Evolutionary conservation across 2,329 filamentous ascomycete genomes (phyloP).

Genomic region (Fusarium metavorans): DNA sequence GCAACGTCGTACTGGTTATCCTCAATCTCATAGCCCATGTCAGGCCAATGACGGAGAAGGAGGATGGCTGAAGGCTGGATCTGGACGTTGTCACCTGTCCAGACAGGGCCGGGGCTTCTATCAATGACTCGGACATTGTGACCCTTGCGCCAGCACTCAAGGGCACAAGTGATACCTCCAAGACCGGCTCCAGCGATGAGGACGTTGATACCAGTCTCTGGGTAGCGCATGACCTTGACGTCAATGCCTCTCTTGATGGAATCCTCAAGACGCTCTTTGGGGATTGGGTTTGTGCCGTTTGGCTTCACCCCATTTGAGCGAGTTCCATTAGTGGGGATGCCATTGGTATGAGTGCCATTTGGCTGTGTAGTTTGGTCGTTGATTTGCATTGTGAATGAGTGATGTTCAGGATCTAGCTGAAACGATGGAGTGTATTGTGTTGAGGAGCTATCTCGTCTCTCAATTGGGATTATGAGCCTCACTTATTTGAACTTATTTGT

Average conservation of each 20-base stretch:
- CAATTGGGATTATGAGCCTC: neutral
- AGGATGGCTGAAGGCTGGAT: constrained; percentile 31
- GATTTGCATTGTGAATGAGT: neutral
- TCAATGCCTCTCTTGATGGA: constrained; percentile 10
- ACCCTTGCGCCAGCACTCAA: constrained; percentile 34
- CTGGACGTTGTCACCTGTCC: constrained; percentile 31
- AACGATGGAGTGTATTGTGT: neutral
- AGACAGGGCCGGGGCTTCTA: constrained; percentile 16
- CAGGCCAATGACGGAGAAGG: constrained; percentile 27
- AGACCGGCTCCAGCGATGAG: constrained; percentile 27
- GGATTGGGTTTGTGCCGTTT: neutral
- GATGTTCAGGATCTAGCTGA: neutral
- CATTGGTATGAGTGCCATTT: neutral
- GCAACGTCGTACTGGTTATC: constrained; percentile 32
- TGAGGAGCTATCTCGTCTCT: neutral
- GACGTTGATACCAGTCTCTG: constrained; percentile 22
- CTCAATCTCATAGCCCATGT: constrained; percentile 33
- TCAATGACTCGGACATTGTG: constrained; percentile 29
- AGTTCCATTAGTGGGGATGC: neutral
- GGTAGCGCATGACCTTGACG: constrained; percentile 26
- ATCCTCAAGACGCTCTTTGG: constrained; percentile 2
- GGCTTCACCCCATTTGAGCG: too few species aligned
- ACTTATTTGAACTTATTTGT: neutral
- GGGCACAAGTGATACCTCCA: constrained; percentile 15
- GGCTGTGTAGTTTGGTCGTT: neutral